A percentile compares a stretch with the other conserved stretches of the same genome.
Evolutionary conservation across 2,329 filamentous ascomycete species (phyloP).

Genomic region (Aspergillus unguis): DNA sequence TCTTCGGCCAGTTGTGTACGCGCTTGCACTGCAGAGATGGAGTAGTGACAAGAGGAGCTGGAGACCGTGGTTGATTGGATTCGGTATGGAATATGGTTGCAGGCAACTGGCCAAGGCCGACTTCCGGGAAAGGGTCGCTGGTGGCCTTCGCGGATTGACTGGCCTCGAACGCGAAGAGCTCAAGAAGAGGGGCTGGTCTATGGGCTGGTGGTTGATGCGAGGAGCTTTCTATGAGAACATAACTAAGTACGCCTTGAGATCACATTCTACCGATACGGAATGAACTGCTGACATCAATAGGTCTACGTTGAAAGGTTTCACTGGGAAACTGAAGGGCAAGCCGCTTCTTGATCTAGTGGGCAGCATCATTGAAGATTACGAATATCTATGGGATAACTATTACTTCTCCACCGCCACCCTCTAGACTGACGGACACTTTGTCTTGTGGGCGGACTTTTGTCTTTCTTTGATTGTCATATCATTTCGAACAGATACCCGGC

Average conservation of each 20-base stretch:
- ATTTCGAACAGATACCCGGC: conserved; percentile 2
- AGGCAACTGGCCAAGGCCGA: conserved; percentile 75
- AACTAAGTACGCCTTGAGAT: conserved; percentile 55
- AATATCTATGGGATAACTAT: conserved; percentile 97
- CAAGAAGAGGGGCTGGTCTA: conserved; percentile 79
- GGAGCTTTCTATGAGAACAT: conserved; percentile 96
- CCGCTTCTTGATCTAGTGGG: conserved; percentile 77
- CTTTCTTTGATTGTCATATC: not conserved
- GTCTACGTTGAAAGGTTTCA: conserved; percentile 64
- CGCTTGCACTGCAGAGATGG: conserved; percentile 72
- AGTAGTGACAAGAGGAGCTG: conserved; percentile 73
- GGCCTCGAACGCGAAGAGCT: conserved; percentile 87
- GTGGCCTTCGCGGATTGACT: conserved; percentile 72
- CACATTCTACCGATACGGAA: not conserved
- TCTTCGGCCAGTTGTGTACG: conserved; percentile 81
- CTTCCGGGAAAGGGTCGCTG: conserved; percentile 60
- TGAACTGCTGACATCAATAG: conserved; percentile 37
- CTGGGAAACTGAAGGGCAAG: conserved; percentile 66
- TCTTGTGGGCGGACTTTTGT: not conserved
- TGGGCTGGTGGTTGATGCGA: conserved; percentile 95
- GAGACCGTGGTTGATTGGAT: conserved; percentile 85
- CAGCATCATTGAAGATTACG: conserved; percentile 89
- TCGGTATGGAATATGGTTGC: conserved; percentile 81
- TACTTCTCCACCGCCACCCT: conserved; percentile 72
- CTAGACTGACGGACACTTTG: conserved; percentile 17